Conservation (phyloP, 2,329 filamentous ascomycete species). For the Hymenoscyphus occultus region DNA sequence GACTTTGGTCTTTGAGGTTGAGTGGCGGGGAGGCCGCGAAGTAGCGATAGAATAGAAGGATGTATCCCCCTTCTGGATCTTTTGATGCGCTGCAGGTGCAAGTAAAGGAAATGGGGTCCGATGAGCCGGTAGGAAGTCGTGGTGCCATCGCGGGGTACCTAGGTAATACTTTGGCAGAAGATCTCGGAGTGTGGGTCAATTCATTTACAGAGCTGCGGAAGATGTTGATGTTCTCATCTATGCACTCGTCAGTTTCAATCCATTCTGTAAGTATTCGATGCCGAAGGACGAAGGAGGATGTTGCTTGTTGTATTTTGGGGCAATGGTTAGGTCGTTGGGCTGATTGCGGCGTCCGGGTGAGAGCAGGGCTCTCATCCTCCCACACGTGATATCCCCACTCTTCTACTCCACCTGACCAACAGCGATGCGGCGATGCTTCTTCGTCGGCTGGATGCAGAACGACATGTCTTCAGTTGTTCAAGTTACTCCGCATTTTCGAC, state of each 20-base stretch:
- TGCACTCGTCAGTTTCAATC: neutral
- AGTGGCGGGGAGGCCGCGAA: conserved; percentile 30
- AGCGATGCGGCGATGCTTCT: neutral
- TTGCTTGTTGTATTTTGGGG: neutral
- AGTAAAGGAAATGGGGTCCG: conserved; percentile 34
- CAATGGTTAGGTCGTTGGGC: too few species aligned
- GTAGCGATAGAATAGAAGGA: conserved; percentile 38
- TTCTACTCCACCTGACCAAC: neutral
- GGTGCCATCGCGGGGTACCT: conserved; percentile 8
- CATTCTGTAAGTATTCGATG: neutral
- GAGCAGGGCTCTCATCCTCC: neutral
- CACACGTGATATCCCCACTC: neutral
- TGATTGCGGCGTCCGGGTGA: neutral
- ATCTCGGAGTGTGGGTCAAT: neutral
- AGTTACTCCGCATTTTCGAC: neutral
- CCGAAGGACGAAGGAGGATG: neutral
- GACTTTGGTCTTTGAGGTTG: conserved; percentile 9
- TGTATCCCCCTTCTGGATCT: conserved; percentile 21
- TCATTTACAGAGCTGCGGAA: neutral
- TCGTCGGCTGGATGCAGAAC: neutral
- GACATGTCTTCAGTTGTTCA: neutral
- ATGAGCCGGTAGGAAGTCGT: conserved; percentile 26
- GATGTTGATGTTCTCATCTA: neutral
- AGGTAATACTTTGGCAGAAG: neutral
- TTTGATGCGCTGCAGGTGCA: conserved; percentile 31